A percentile compares a stretch with the other conserved stretches of the same genome.
Evolutionary conservation across 2,329 filamentous ascomycete genomes (phyloP).

Genomic region (Diaporthe capsici): DNA sequence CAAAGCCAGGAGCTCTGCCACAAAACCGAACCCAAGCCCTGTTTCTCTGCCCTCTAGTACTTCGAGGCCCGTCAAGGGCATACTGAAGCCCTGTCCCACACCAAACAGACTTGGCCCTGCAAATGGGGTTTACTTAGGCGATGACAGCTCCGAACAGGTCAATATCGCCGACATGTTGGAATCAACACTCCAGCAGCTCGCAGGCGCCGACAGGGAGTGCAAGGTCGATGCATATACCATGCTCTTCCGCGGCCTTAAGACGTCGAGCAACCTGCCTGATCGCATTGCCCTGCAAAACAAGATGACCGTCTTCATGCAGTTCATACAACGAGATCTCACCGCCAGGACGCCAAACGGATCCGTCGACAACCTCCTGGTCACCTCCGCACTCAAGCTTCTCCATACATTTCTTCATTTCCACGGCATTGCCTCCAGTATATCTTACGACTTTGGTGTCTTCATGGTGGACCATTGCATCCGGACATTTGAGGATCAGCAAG

Average conservation of each 20-base stretch:
- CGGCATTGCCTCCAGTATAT: slow-evolving; percentile 77
- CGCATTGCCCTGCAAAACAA: slow-evolving; percentile 80
- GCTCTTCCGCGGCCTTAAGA: slow-evolving; percentile 80
- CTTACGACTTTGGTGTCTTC: slow-evolving; percentile 84
- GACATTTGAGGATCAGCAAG: slow-evolving; percentile 75
- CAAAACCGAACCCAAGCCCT: slow-evolving; percentile 58
- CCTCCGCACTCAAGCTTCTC: slow-evolving; percentile 83
- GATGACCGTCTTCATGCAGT: slow-evolving; percentile 82
- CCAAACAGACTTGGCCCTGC: slow-evolving; percentile 60
- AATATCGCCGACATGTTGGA: slow-evolving; percentile 86
- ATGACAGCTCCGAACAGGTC: slow-evolving; percentile 54
- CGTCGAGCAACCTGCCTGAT: slow-evolving; percentile 87
- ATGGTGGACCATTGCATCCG: slow-evolving; percentile 85
- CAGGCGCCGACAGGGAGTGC: slow-evolving; percentile 77
- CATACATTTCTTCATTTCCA: slow-evolving; percentile 82
- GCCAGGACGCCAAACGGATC: slow-evolving; percentile 69
- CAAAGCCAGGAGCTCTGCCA: slow-evolving; percentile 51
- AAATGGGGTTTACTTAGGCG: slow-evolving; percentile 59
- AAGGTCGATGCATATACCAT: slow-evolving; percentile 90
- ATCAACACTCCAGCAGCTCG: slow-evolving; percentile 85
- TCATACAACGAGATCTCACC: slow-evolving; percentile 85
- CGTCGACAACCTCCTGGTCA: slow-evolving; percentile 78
- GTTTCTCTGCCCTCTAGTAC: slow-evolving; percentile 55
- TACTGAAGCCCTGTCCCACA: slow-evolving; percentile 80
- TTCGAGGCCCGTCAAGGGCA: slow-evolving; percentile 71